Percentiles rank a stretch among this genome's conserved stretches.
Conservation (phyloP, 2,329 filamentous ascomycete genomes). For the Grosmannia clavigera region DNA sequence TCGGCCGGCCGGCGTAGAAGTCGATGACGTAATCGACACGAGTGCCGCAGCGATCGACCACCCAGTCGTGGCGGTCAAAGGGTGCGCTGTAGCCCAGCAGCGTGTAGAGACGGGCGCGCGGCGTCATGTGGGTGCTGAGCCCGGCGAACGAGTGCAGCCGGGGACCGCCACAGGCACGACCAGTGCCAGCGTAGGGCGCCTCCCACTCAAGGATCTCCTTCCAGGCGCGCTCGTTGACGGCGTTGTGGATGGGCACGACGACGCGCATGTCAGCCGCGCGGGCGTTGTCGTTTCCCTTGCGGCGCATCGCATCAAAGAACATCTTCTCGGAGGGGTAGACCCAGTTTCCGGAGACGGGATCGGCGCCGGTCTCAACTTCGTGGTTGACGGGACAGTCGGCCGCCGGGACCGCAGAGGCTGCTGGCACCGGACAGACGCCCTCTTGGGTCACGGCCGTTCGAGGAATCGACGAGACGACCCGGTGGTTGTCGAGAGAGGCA, state of each 20-base stretch:
- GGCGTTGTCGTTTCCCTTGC: slow-evolving; percentile 69
- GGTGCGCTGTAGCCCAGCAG: slow-evolving; percentile 79
- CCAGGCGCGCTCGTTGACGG: slow-evolving; percentile 96
- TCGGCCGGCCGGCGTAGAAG: slow-evolving; percentile 68
- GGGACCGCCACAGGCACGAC: slow-evolving; percentile 56
- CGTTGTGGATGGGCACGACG: slow-evolving; percentile 95
- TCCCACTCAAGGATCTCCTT: slow-evolving; percentile 87
- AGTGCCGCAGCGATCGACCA: slow-evolving; percentile 80
- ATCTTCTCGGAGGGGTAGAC: slow-evolving; percentile 93
- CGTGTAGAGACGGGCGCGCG: slow-evolving; percentile 71
- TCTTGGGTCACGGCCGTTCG: slow-evolving; percentile 22
- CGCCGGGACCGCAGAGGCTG: slow-evolving; percentile 17
- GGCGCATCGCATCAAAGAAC: slow-evolving; percentile 95
- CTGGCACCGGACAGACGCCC: slow-evolving; percentile 10
- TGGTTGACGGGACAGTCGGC: slow-evolving; percentile 42
- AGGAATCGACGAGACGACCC: slow-evolving; percentile 71
- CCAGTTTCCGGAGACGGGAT: slow-evolving; percentile 71
- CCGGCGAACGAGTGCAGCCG: slow-evolving; percentile 76
- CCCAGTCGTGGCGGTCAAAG: slow-evolving; percentile 96
- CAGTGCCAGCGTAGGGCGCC: slow-evolving; percentile 41
- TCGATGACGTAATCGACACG: slow-evolving; percentile 94
- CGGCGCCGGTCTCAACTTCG: slow-evolving; percentile 64
- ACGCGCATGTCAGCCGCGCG: slow-evolving; percentile 68
- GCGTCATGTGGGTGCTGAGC: slow-evolving; percentile 56
- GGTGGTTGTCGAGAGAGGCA: slow-evolving; percentile 46